phyloP scores from a whole-genome alignment of 1,284 basidiomycete species.

The Lignosus rhinocerotis region DNA sequence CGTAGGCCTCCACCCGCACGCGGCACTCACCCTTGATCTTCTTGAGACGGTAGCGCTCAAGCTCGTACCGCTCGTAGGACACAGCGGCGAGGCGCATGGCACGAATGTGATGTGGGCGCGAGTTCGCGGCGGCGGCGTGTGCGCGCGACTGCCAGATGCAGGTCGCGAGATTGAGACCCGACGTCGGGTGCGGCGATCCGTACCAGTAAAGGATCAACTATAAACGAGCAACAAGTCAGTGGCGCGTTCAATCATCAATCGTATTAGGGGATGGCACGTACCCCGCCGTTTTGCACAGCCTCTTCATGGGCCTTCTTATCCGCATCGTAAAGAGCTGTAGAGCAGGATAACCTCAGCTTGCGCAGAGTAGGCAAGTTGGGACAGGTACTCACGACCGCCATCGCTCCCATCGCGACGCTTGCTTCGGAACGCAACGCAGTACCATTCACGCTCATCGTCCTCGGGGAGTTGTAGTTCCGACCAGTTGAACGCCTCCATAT shows the following conservation, averaged over 20 bases:
- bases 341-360: background rate
- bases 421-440: slow-evolving; percentile 88
- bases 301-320: slow-evolving; percentile 89
- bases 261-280: slow-evolving; percentile 37
- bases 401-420: slow-evolving; percentile 72
- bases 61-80: slow-evolving; percentile 78
- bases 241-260: background rate
- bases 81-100: slow-evolving; percentile 80
- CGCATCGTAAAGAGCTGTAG: slow-evolving; percentile 77
- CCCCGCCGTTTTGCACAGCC: slow-evolving; percentile 83
- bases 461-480: slow-evolving; percentile 62
- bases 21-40: slow-evolving; percentile 61
- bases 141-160: slow-evolving; percentile 91
- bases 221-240: background rate
- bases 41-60: slow-evolving; percentile 73
- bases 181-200: slow-evolving; percentile 74
- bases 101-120: slow-evolving; percentile 75
- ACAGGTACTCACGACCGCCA: slow-evolving; percentile 53
- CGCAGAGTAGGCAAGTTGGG: slow-evolving; percentile 9
- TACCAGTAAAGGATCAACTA: slow-evolving; percentile 89
- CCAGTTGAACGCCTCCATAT: slow-evolving; percentile 87
- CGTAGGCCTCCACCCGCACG: slow-evolving; percentile 60
- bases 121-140: slow-evolving; percentile 80
- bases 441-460: slow-evolving; percentile 83
- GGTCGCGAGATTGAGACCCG: slow-evolving; percentile 88